phyloP scores from a whole-genome alignment of 1,139 yeast genomes.

The Suhomyces choctaworum region DNA sequence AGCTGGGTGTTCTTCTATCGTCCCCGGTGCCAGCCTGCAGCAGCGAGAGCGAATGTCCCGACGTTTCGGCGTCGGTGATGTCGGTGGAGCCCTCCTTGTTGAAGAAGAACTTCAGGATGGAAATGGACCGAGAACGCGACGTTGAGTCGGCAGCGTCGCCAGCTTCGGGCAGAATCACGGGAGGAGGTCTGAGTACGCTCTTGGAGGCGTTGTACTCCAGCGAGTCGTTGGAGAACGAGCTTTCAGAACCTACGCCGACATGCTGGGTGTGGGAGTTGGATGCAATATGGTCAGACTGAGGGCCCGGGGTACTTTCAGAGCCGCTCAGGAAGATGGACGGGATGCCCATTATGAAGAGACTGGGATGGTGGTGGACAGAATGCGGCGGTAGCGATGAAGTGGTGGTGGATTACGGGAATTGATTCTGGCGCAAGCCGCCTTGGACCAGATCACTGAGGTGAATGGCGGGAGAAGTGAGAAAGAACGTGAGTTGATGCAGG shows the following conservation, averaged over 20 bases:
- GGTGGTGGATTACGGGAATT: too few species aligned
- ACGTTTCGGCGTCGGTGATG: conserved; percentile 1
- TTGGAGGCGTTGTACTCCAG: conserved; percentile 1
- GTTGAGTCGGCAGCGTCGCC: conserved; percentile 9
- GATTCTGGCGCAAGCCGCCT: too few species aligned
- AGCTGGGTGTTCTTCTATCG: conserved; percentile 17
- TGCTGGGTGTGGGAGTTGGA: conserved; percentile 1
- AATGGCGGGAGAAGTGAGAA: too few species aligned
- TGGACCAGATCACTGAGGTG: too few species aligned
- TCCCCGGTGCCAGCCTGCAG: conserved; percentile 8
- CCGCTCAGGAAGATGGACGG: conserved; percentile 17
- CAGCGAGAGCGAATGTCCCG: conserved; percentile 7
- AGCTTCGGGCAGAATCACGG: conserved; percentile 11
- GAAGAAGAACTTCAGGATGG: conserved; percentile 21
- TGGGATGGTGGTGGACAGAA: too few species aligned
- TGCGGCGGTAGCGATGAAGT: too few species aligned
- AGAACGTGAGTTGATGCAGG: too few species aligned
- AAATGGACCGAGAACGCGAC: conserved; percentile 21
- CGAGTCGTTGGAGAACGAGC: conserved; percentile 9
- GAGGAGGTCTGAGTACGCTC: conserved; percentile 13
- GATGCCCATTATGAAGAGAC: conserved; percentile 18
- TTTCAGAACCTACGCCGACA: conserved; percentile 5
- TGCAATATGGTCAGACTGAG: too few species aligned
- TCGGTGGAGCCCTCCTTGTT: conserved; percentile 16
- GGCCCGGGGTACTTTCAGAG: too few species aligned